Percentiles rank a stretch among this genome's conserved stretches.
These are phyloP conservation scores for Singerocomus inundabilis DNA, from an alignment of 1,284 basidiomycete species.

Conservation along the genomic window DNA sequence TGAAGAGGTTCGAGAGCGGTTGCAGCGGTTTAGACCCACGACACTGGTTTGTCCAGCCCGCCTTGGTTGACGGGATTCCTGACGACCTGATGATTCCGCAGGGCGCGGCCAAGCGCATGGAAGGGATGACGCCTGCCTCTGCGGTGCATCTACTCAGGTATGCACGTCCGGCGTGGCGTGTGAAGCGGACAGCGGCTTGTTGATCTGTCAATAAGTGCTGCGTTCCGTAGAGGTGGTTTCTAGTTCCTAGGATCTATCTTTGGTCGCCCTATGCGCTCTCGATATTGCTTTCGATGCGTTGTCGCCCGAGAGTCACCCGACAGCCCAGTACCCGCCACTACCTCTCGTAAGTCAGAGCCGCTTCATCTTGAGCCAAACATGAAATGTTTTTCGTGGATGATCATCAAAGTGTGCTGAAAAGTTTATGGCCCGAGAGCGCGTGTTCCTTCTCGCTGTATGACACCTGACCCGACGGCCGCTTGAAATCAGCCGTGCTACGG, in stretches of 20 bases:
- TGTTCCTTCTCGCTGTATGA: no score
- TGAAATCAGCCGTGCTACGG: no score
- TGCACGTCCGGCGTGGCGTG: slow-evolving; percentile 45
- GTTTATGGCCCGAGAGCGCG: no score
- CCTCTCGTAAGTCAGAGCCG: neutral
- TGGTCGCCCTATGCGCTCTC: neutral
- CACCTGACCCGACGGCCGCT: no score
- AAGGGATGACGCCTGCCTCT: slow-evolving; percentile 80
- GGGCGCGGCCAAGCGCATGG: slow-evolving; percentile 85
- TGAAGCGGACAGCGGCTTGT: neutral
- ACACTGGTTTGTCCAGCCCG: slow-evolving; percentile 56
- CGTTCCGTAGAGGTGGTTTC: neutral
- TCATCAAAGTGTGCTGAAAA: neutral
- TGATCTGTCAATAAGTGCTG: neutral
- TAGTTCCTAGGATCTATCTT: neutral
- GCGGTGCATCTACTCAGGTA: slow-evolving; percentile 64
- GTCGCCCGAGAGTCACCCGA: no score
- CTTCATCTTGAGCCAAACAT: neutral
- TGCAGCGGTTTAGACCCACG: slow-evolving; percentile 59
- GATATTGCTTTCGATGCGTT: no score
- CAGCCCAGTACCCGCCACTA: no score
- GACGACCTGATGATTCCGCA: slow-evolving; percentile 28
- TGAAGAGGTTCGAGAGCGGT: slow-evolving; percentile 70
- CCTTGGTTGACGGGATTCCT: neutral
- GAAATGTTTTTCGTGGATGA: neutral